Evolutionary conservation across 768 basidiomycete species (phyloP).

Genomic region (Pisolithus tinctorius): DNA sequence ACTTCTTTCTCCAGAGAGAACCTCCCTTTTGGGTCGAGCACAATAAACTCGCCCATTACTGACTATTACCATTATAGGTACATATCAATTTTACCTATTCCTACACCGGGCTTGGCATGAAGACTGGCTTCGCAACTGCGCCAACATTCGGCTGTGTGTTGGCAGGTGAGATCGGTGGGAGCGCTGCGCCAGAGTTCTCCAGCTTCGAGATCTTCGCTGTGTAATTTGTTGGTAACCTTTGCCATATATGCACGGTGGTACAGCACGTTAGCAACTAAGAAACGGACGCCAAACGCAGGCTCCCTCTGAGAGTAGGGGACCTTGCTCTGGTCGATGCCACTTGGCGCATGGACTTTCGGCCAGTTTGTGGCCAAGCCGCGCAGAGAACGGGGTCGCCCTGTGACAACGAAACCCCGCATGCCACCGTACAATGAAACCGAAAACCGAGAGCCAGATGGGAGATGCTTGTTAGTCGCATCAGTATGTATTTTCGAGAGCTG

Average conservation of each 20-base stretch:
- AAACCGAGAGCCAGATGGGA: slow-evolving; percentile 72
- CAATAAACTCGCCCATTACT: too few species aligned
- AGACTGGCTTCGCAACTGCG: slow-evolving; percentile 65
- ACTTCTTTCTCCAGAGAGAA: too few species aligned
- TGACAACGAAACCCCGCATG: slow-evolving; percentile 84
- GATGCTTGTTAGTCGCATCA: too few species aligned
- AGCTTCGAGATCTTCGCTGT: slow-evolving; percentile 78
- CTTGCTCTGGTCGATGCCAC: slow-evolving; percentile 90
- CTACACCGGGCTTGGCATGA: slow-evolving; percentile 58
- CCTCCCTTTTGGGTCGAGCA: too few species aligned
- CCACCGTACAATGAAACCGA: slow-evolving; percentile 91
- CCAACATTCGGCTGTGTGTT: slow-evolving; percentile 79
- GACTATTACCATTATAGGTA: too few species aligned
- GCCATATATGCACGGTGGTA: slow-evolving; percentile 88
- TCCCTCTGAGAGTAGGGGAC: slow-evolving; percentile 91
- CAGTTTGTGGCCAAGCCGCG: slow-evolving; percentile 90
- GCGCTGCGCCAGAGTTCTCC: slow-evolving; percentile 76
- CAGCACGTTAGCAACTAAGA: slow-evolving; percentile 92
- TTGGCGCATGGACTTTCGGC: slow-evolving; percentile 82
- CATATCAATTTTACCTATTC: too few species aligned
- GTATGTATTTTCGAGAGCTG: too few species aligned
- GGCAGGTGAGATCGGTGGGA: slow-evolving; percentile 74
- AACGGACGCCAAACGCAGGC: slow-evolving; percentile 86
- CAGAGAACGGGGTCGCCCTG: slow-evolving; percentile 82
- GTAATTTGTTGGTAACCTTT: slow-evolving; percentile 37